A percentile compares a stretch with the other conserved stretches of the same genome.
phyloP scores from a whole-genome alignment of 768 basidiomycete genomes.

The Mycena rebaudengoi region DNA sequence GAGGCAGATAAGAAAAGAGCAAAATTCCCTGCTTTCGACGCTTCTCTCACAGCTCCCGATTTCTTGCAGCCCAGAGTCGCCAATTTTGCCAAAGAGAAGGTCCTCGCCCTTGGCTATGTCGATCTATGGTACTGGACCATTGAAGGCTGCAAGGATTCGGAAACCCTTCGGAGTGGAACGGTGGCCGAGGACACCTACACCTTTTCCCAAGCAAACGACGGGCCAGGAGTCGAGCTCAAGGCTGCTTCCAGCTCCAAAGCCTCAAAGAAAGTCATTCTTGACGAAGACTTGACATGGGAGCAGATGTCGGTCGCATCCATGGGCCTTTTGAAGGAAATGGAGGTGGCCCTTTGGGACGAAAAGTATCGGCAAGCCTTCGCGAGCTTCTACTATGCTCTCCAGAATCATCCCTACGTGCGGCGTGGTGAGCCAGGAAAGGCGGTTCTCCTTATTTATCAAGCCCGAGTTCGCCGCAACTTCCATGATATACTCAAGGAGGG shows the following conservation, averaged over 20 bases:
- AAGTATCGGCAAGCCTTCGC: constrained; percentile 10
- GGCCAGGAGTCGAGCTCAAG: background rate
- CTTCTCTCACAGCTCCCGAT: background rate
- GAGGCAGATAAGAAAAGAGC: constrained; percentile 1
- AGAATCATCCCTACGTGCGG: constrained; percentile 9
- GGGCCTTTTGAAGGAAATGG: background rate
- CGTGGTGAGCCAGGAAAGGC: constrained; percentile 2
- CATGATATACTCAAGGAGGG: background rate
- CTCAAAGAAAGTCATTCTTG: background rate
- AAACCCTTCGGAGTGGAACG: background rate
- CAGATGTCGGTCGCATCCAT: constrained; percentile 30
- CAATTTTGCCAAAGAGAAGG: background rate
- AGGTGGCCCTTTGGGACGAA: constrained; percentile 9
- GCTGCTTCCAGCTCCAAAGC: constrained; percentile 8
- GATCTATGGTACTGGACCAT: constrained; percentile 8
- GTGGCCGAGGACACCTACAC: constrained; percentile 10
- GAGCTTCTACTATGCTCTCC: constrained; percentile 20
- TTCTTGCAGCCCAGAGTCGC: background rate
- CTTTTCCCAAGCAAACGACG: background rate
- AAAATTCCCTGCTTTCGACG: background rate
- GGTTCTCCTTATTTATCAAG: background rate
- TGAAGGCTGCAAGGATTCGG: background rate
- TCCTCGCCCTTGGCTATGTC: background rate
- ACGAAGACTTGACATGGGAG: constrained; percentile 28
- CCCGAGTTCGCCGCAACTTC: background rate